These are phyloP conservation scores for Betula pendula DNA, from an alignment of 306 rosid species.

Conservation along the genomic window DNA sequence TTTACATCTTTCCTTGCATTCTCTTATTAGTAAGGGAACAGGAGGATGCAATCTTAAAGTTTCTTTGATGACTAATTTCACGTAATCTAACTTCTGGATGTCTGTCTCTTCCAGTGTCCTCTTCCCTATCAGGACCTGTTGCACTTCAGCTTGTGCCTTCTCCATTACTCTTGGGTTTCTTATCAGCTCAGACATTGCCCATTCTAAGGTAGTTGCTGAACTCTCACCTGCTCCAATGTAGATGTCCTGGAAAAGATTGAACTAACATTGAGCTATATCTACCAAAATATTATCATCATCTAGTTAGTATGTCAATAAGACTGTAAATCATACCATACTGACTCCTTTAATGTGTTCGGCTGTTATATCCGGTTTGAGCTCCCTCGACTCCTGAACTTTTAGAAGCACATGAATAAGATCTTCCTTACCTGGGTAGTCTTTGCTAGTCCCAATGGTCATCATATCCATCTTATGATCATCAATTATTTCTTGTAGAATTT, in stretches of 20 bases:
- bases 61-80: slow-evolving; percentile 34
- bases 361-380: background rate
- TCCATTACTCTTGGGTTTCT: slow-evolving; percentile 42
- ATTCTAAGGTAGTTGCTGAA: slow-evolving; percentile 25
- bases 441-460: background rate
- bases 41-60: slow-evolving; percentile 36
- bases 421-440: background rate
- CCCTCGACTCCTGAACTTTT: slow-evolving; percentile 17
- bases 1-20: slow-evolving; percentile 17
- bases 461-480: background rate
- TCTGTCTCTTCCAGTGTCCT: background rate
- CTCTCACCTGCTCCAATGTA: slow-evolving; percentile 40
- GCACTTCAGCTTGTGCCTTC: slow-evolving; percentile 38
- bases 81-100: background rate
- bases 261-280: background rate
- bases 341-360: slow-evolving; percentile 31
- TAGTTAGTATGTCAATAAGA: background rate
- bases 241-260: slow-evolving; percentile 30
- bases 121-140: slow-evolving; percentile 25
- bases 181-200: slow-evolving; percentile 45
- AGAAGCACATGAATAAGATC: slow-evolving; percentile 36
- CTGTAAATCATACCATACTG: slow-evolving; percentile 22
- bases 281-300: background rate
- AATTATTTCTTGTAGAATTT: slow-evolving; percentile 27
- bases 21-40: slow-evolving; percentile 28